Evolutionary conservation across 1,284 basidiomycete species (phyloP).

Genomic region (Porogramme epimiltina): DNA sequence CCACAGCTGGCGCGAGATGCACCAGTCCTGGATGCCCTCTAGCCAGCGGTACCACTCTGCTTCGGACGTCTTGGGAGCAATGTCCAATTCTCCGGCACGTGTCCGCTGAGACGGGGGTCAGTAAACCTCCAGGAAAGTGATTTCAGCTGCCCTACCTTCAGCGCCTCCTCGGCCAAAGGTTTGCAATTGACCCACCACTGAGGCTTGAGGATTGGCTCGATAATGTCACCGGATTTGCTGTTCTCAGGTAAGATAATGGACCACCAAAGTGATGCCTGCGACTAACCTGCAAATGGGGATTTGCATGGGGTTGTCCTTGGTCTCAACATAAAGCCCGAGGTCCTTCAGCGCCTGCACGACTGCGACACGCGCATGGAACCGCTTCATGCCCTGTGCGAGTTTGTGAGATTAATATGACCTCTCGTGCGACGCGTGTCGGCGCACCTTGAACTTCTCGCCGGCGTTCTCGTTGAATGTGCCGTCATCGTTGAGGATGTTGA

Average conservation of each 20-base stretch:
- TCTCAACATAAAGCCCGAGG: conserved; percentile 86
- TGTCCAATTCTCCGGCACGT: conserved; percentile 80
- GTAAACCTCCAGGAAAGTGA: background rate
- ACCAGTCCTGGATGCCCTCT: conserved; percentile 98
- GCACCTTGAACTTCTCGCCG: conserved; percentile 68
- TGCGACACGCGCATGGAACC: conserved; percentile 90
- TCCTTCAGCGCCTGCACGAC: conserved; percentile 89
- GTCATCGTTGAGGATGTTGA: conserved; percentile 97
- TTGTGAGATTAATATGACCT: too few relatives aligned
- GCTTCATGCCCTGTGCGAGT: conserved; percentile 90
- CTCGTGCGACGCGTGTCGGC: too few relatives aligned
- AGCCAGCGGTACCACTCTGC: conserved; percentile 98
- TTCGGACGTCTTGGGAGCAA: conserved; percentile 86
- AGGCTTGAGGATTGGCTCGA: conserved; percentile 95
- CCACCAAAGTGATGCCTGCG: too few relatives aligned
- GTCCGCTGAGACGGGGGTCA: conserved; percentile 62
- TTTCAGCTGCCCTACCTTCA: conserved; percentile 59
- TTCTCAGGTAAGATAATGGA: too few relatives aligned
- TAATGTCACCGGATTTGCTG: conserved; percentile 94
- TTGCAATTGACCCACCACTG: conserved; percentile 99
- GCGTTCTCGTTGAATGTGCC: conserved; percentile 95
- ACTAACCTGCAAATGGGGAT: conserved; percentile 76
- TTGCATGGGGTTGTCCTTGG: conserved; percentile 95
- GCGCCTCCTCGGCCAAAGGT: conserved; percentile 88
- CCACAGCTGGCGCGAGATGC: conserved; percentile 98